phyloP scores from a whole-genome alignment of 2,329 filamentous ascomycete genomes.

The Pseudogymnoascus sp. region DNA sequence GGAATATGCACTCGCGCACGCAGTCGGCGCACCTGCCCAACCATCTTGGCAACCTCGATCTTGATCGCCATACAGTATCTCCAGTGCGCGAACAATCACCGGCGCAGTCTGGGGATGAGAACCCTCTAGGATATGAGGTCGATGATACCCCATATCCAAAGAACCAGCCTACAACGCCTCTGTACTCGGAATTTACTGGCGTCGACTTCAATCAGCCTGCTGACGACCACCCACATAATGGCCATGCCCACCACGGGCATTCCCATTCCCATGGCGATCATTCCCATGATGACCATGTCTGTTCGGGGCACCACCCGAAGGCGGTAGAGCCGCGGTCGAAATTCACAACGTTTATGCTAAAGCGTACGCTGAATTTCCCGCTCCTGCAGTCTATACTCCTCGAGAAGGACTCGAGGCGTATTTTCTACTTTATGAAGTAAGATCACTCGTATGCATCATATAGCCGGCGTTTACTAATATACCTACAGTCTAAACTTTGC shows the following conservation, averaged over 20 bases:
- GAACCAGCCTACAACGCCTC: neutral
- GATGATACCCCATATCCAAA: neutral
- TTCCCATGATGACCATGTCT: slow-evolving; percentile 21
- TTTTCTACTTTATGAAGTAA: slow-evolving; percentile 88
- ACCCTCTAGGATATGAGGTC: neutral
- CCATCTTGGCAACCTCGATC: neutral
- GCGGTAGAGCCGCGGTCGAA: slow-evolving; percentile 44
- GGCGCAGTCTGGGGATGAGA: neutral
- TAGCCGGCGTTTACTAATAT: slow-evolving; percentile 13
- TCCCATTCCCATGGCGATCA: slow-evolving; percentile 18
- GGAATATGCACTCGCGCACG: slow-evolving; percentile 4
- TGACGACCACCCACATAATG: slow-evolving; percentile 11
- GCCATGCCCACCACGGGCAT: slow-evolving; percentile 20
- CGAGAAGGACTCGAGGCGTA: slow-evolving; percentile 86
- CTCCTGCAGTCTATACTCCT: slow-evolving; percentile 77
- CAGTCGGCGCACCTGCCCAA: slow-evolving; percentile 4
- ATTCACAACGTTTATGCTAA: slow-evolving; percentile 66
- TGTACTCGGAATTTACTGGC: slow-evolving; percentile 4
- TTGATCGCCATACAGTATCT: neutral
- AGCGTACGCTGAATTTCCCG: slow-evolving; percentile 60
- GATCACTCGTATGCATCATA: slow-evolving; percentile 35
- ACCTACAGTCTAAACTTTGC: slow-evolving; percentile 69
- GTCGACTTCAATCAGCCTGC: neutral
- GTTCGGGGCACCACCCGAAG: neutral
- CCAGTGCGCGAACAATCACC: neutral